Evolutionary conservation across 345 rosid species (phyloP).

Genomic region (Combretum micranthum): DNA sequence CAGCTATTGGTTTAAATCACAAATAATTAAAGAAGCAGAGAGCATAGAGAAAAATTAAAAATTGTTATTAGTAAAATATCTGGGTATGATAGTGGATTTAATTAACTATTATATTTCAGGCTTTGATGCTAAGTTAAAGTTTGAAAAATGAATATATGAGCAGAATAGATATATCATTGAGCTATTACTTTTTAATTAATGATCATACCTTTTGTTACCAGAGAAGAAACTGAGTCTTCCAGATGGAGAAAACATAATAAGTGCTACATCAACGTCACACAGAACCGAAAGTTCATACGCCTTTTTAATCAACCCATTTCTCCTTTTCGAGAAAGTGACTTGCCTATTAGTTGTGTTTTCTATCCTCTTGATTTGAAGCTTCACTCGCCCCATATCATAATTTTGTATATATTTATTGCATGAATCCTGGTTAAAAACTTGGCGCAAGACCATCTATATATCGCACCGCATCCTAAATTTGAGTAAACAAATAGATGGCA

Average conservation of each 20-base stretch:
- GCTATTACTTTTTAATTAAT: neutral
- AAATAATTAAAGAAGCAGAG: constrained; percentile 1
- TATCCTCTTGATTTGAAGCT: constrained; percentile 41
- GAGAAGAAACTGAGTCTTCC: constrained; percentile 47
- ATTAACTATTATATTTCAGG: too few species aligned
- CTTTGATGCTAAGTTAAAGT: too few species aligned
- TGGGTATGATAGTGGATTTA: too few species aligned
- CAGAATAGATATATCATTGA: neutral
- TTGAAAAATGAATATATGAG: too few species aligned
- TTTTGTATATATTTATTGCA: neutral
- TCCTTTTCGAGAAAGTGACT: constrained; percentile 38
- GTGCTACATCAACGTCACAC: constrained; percentile 56
- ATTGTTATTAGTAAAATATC: neutral
- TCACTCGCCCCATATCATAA: constrained; percentile 47
- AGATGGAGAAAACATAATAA: constrained; percentile 58
- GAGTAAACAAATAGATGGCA: too few species aligned
- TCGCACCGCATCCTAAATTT: too few species aligned
- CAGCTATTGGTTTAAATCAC: too few species aligned
- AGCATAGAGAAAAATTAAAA: neutral
- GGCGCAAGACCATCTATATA: too few species aligned
- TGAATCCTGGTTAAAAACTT: too few species aligned
- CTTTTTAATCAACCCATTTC: constrained; percentile 50
- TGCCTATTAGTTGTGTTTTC: constrained; percentile 46
- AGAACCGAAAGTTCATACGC: constrained; percentile 57
- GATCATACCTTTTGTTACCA: constrained; percentile 46